Base-by-base conservation (phyloP, 2,329 filamentous ascomycete genomes). In the Calonectria hongkongensis region DNA sequence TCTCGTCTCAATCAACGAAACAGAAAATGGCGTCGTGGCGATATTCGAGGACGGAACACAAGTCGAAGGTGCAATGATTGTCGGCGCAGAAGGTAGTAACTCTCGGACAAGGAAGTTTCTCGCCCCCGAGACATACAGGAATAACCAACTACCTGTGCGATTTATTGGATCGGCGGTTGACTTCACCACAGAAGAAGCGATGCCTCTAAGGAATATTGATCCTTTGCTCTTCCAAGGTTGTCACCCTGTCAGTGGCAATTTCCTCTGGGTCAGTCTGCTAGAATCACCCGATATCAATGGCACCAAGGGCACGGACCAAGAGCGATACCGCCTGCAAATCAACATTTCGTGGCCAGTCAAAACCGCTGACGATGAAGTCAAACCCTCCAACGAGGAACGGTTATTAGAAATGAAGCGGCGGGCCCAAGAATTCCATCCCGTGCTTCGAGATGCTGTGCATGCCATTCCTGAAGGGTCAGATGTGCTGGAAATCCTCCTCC, bases 191-290 rank as follows among this genome's bases (percentile, higher is more conserved):
- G 80, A 83, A 74, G 75, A 85, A 82, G 80, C 77, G 83, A 74
- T 78, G 81, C 75, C 83, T 8, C 81, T 88, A 9, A 82, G 85
- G n/a, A 83, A 81, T 1, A 85, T 91, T 30, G 89, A 91, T 71
- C 89, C 89, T 0, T 84, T 88, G 48, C 86, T 91, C 28, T 89
- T 91, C 76, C 88, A 90, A 71, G 89, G 87, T 3, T 84, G 86
- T 13, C 87, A 91, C 76, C 88, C 89, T 0, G 81, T 84, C 4
- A 88, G 86, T 0, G 85, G 86, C 60, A 85, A 84, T 25, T 91
- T 85, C 72, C 81, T 91, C 21, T 91, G 87, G 83, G 88, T 89
- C 75, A 83, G 83, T 70, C 84, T 86, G 73, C 82, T 89, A 18
- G 85, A 85, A 48, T 85, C 84, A 9, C 86, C 82, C 2, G 78